A percentile compares a stretch with the other conserved stretches of the same genome.
Evolutionary conservation across 169 alveolate genomes (phyloP).

Genomic region (Miamiensis avidus): DNA sequence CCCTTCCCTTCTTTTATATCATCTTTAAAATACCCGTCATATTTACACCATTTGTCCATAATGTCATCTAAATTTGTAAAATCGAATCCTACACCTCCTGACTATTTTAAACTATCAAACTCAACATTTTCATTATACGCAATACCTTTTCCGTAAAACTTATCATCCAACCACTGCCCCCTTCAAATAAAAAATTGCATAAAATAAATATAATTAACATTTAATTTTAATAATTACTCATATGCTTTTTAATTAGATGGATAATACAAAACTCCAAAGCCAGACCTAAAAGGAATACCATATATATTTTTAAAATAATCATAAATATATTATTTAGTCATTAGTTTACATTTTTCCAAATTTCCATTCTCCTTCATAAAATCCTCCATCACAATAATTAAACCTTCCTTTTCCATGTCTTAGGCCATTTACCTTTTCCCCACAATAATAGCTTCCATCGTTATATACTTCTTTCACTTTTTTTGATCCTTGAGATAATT

Average conservation of each 20-base stretch:
- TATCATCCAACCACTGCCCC: conserved; percentile 23
- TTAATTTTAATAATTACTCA: neutral
- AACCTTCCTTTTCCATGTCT: conserved; percentile 30
- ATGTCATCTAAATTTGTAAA: neutral
- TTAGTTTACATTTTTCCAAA: conserved; percentile 4
- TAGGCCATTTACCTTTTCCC: conserved; percentile 2
- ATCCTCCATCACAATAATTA: conserved; percentile 4
- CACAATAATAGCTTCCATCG: neutral
- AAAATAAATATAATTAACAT: no score
- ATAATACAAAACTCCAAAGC: conserved; percentile 21
- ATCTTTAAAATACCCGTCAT: conserved; percentile 10
- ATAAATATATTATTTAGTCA: no score
- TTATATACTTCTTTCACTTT: neutral
- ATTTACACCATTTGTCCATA: conserved; percentile 1
- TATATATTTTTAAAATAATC: no score
- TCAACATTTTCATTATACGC: conserved; percentile 9
- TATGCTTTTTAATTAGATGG: neutral
- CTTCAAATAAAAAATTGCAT: neutral
- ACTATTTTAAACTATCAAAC: neutral
- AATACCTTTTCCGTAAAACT: conserved; percentile 15
- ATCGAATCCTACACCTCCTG: neutral
- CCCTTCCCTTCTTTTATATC: conserved; percentile 16
- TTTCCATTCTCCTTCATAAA: conserved; percentile 31
- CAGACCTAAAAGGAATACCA: neutral
- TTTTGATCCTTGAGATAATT: neutral